Conservation (phyloP, 1,284 basidiomycete genomes). For the Rhodotorula sp. region DNA sequence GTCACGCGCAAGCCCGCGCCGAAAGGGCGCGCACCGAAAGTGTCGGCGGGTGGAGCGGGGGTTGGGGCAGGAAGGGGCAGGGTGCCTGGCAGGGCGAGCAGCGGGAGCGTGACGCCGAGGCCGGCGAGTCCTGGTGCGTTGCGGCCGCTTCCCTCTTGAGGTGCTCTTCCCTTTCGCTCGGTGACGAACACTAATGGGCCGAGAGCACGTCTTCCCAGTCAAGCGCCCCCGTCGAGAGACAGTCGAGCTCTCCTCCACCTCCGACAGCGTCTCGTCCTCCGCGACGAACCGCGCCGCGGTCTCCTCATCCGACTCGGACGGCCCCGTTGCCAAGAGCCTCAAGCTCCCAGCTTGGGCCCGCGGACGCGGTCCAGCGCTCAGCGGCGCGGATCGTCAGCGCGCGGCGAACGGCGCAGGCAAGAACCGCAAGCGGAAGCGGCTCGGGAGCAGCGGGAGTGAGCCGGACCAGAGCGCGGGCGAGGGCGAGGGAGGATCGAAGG, state of each 20-base stretch:
- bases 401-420: not conserved
- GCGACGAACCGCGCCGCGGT: no score
- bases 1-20: not conserved
- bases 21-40: not conserved
- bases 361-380: not conserved
- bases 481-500: not conserved
- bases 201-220: not conserved
- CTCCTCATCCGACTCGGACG: conserved; percentile 5
- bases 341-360: conserved; percentile 16
- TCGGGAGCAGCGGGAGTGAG: not conserved
- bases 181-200: no score
- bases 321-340: not conserved
- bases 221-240: not conserved
- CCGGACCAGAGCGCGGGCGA: not conserved
- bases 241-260: no score
- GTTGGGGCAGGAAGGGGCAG: not conserved
- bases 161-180: no score
- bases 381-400: conserved; percentile 14
- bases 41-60: no score
- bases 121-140: not conserved
- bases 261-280: not conserved
- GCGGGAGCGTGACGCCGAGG: not conserved
- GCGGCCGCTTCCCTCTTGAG: not conserved
- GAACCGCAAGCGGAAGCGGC: conserved; percentile 3
- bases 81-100: not conserved